phyloP scores from a whole-genome alignment of 73 alveolate species.

The Tetrahymena borealis region DNA sequence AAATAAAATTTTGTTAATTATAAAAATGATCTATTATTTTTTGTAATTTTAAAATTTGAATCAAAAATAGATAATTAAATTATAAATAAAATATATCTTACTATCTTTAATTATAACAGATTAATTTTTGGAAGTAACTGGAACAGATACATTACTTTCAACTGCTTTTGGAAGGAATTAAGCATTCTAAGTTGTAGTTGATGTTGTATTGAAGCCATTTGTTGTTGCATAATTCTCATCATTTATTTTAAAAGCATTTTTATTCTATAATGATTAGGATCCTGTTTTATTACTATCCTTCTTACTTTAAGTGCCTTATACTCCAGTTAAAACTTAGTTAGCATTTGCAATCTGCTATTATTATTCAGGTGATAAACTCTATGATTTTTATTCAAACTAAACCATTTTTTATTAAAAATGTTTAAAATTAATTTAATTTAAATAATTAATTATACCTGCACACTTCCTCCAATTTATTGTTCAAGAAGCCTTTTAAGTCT shows the following conservation, averaged over 20 bases:
- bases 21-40: too few relatives aligned
- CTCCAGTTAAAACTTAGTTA: too few relatives aligned
- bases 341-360: too few relatives aligned
- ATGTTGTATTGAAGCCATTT: not conserved
- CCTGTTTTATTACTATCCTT: not conserved
- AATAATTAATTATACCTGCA: not conserved
- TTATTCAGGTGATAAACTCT: not conserved
- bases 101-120: not conserved
- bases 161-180: not conserved
- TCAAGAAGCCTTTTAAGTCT: not conserved
- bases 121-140: not conserved
- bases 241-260: not conserved
- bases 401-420: not conserved
- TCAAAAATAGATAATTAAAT: not conserved
- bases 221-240: not conserved
- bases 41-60: too few relatives aligned
- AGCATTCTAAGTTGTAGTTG: not conserved
- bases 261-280: not conserved
- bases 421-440: too few relatives aligned
- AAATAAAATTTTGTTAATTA: too few relatives aligned
- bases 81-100: not conserved
- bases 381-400: not conserved
- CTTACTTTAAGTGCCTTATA: not conserved
- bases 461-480: not conserved
- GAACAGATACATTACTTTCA: not conserved